Base-by-base conservation (phyloP, 1,284 basidiomycete species). In the Cerioporus squamosus region DNA sequence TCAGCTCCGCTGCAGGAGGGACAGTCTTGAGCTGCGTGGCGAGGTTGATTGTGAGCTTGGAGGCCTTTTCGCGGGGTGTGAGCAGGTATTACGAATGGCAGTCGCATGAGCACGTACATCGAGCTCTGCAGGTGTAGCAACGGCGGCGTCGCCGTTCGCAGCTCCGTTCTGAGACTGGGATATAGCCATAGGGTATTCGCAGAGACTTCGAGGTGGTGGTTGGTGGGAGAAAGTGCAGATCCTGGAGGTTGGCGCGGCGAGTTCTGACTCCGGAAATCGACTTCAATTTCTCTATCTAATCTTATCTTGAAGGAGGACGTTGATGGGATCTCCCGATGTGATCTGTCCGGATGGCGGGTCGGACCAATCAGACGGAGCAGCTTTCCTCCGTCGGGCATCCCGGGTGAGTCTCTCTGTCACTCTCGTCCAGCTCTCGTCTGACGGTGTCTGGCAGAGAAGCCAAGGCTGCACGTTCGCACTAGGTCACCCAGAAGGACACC, bases 11-110 rank as follows among this genome's bases (percentile, higher is more conserved):
- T 0, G 77, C 73, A 5, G 70, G 67, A 2, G 79, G 77, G 4
- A 81, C 55, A 3, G 73, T 66, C 61, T 81, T 81, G 36, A 73
- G 68, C 29, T 73, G 68, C 1, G 71, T 62, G 0, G 77, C 69
- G 24, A 72, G 65, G 3, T 68, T 77, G 3, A 82, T 68, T 1
- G 72, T 75, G 26, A 84, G 68, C 61, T 75, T 79, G 10, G 81
- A 81, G 4, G 79, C 74, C 81, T 84, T 26, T 20, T n/a, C n/a
- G 23, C 8, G 10, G 8, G 22, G 48, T 40, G 46, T 36, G 33
- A 36, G 33, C 33, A 36, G 33, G 15, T n/a, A 26, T 9, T 8
- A 8, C 18, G 46, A 10, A 23, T 20, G 14, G 23, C 20, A 24
- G 24, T 50, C 14, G 48, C 20, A n/a, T 14, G 31, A 38, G 18